Conservation (phyloP, 2,329 filamentous ascomycete genomes). For the Arthrinium puccinioides region DNA sequence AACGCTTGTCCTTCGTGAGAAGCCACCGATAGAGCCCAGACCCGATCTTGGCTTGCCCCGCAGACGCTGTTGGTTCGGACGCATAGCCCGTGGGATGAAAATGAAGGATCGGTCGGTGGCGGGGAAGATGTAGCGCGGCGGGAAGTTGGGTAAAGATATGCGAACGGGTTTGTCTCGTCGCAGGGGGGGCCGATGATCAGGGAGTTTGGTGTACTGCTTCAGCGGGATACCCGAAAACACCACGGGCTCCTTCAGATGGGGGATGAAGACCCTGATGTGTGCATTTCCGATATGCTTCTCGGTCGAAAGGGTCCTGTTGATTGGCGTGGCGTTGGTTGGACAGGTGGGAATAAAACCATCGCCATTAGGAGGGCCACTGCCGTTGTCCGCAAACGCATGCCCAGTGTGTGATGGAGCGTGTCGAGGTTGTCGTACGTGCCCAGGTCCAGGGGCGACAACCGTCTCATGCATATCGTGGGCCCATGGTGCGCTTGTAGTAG, state of each 20-base stretch:
- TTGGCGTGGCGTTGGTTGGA: slow-evolving; percentile 53
- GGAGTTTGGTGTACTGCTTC: slow-evolving; percentile 88
- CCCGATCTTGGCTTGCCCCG: slow-evolving; percentile 68
- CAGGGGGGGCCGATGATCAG: slow-evolving; percentile 87
- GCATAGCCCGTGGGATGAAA: slow-evolving; percentile 89
- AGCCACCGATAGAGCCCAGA: slow-evolving; percentile 58
- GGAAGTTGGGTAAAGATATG: slow-evolving; percentile 75
- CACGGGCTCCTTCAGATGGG: slow-evolving; percentile 64
- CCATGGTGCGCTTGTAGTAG: slow-evolving; percentile 70
- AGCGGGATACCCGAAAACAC: slow-evolving; percentile 70
- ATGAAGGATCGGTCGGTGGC: slow-evolving; percentile 89
- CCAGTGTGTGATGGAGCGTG: slow-evolving; percentile 21
- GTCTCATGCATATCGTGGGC: slow-evolving; percentile 89
- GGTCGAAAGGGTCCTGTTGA: slow-evolving; percentile 73
- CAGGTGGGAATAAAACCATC: slow-evolving; percentile 48
- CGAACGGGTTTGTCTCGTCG: slow-evolving; percentile 94
- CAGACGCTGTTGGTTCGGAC: slow-evolving; percentile 82
- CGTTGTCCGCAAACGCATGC: slow-evolving; percentile 30
- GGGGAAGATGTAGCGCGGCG: slow-evolving; percentile 85
- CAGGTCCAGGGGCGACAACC: slow-evolving; percentile 36
- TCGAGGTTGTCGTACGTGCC: slow-evolving; percentile 33
- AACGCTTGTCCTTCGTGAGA: slow-evolving; percentile 75
- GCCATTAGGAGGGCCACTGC: slow-evolving; percentile 47
- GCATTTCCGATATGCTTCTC: slow-evolving; percentile 80
- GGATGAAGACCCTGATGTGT: slow-evolving; percentile 74